Evolutionary conservation across 2,329 filamentous ascomycete genomes (phyloP).

Genomic region (Rhytidhysteron rufulum): DNA sequence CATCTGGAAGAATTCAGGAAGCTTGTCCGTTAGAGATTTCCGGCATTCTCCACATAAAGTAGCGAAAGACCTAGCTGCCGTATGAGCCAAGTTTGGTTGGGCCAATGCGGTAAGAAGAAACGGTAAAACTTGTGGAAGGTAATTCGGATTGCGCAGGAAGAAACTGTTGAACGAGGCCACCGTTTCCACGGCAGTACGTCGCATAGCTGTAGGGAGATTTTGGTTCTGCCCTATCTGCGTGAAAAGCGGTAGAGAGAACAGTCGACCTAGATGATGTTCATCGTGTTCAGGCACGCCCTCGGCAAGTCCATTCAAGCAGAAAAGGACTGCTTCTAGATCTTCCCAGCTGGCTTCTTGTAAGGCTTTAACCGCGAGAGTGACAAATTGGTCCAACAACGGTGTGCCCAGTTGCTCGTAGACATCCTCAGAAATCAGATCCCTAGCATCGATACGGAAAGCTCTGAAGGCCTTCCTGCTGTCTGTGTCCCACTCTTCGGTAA

Average conservation of each 20-base stretch:
- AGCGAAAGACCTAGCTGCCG: slow-evolving; percentile 70
- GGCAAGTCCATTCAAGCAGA: slow-evolving; percentile 63
- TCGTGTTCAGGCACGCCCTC: slow-evolving; percentile 60
- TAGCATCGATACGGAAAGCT: slow-evolving; percentile 73
- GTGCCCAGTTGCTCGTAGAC: slow-evolving; percentile 57
- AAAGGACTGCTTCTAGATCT: slow-evolving; percentile 51
- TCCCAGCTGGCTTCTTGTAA: slow-evolving; percentile 44
- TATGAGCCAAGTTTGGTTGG: slow-evolving; percentile 58
- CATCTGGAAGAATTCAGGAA: slow-evolving; percentile 65
- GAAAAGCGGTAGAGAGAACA: slow-evolving; percentile 62
- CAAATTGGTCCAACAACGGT: slow-evolving; percentile 44
- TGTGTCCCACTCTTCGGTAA: slow-evolving; percentile 65
- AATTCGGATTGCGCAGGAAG: slow-evolving; percentile 66
- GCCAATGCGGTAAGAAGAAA: slow-evolving; percentile 69
- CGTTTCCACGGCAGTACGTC: slow-evolving; percentile 65
- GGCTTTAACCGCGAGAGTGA: slow-evolving; percentile 40
- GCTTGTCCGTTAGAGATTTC: slow-evolving; percentile 62
- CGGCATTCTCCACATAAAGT: slow-evolving; percentile 74
- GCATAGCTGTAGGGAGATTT: slow-evolving; percentile 58
- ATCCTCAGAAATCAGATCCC: slow-evolving; percentile 66
- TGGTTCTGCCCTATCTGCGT: slow-evolving; percentile 44
- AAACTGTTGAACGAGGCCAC: slow-evolving; percentile 73
- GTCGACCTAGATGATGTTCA: slow-evolving; percentile 56
- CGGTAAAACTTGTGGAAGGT: slow-evolving; percentile 67
- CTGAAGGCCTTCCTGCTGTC: slow-evolving; percentile 64